Percentiles rank a stretch among this genome's conserved stretches.
Evolutionary conservation across 75 land plant species (phyloP).

Genomic region (Chamaecyparis obtusa): DNA sequence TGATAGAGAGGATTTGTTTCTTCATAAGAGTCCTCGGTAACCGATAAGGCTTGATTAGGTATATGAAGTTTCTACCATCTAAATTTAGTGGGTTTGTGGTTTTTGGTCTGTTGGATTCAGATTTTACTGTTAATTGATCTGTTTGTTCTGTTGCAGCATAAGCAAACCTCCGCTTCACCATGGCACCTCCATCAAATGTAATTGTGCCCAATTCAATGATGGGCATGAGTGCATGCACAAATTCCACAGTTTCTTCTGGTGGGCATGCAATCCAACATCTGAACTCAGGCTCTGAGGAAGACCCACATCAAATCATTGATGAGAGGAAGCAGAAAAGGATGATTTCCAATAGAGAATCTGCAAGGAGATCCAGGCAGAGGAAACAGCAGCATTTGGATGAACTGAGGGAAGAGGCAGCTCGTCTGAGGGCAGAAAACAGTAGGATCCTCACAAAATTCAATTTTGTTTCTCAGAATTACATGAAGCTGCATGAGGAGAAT

Average conservation of each 20-base stretch:
- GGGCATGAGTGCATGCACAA: conserved; percentile 7
- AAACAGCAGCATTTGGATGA: conserved; percentile 94
- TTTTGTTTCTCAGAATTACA: conserved; percentile 52
- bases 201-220: neutral
- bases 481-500: conserved; percentile 54
- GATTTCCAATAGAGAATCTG: conserved; percentile 90
- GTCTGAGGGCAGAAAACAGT: conserved; percentile 59
- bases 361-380: conserved; percentile 78
- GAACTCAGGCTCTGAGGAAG: conserved; percentile 64
- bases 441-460: conserved; percentile 43
- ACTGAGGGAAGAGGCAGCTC: conserved; percentile 55
- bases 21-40: neutral
- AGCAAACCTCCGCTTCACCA: neutral
- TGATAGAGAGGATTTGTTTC: neutral
- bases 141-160: neutral
- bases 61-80: neutral
- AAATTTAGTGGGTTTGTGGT: neutral
- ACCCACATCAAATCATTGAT: conserved; percentile 41
- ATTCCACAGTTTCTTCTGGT: conserved; percentile 14
- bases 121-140: neutral
- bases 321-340: conserved; percentile 70
- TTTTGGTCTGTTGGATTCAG: too few species aligned
- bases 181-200: conserved; percentile 5
- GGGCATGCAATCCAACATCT: conserved; percentile 1
- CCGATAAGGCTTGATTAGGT: neutral